Conservation (phyloP, 805 yeast species). For the Ogataea polymorpha region DNA sequence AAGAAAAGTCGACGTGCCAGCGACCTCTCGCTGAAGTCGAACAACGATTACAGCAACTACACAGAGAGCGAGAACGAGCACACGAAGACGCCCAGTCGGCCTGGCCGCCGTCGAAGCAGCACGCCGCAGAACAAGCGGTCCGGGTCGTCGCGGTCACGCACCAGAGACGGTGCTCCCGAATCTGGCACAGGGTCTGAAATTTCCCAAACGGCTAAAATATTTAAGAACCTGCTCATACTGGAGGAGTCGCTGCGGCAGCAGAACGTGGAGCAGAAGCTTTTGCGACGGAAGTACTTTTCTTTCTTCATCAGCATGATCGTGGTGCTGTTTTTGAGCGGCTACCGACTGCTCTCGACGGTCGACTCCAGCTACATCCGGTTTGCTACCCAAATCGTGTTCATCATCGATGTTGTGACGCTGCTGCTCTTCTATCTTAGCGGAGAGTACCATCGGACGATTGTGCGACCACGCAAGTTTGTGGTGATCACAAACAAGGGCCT, state of each 20-base stretch:
- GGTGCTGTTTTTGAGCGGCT: slow-evolving; percentile 35
- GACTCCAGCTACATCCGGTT: slow-evolving; percentile 36
- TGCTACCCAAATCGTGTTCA: slow-evolving; percentile 50
- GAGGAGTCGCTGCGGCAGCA: slow-evolving; percentile 87
- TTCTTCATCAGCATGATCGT: slow-evolving; percentile 46
- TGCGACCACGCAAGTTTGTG: slow-evolving; percentile 74
- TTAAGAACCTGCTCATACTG: slow-evolving; percentile 73
- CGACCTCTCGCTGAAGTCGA: slow-evolving; percentile 27
- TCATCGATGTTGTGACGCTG: slow-evolving; percentile 64
- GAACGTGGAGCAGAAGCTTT: slow-evolving; percentile 62
- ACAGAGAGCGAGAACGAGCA: slow-evolving; percentile 24
- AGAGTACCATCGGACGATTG: slow-evolving; percentile 81
- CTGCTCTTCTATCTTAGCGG: slow-evolving; percentile 83
- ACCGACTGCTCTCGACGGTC: slow-evolving; percentile 31
- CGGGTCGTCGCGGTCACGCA: slow-evolving; percentile 15
- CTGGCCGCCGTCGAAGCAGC: slow-evolving; percentile 13
- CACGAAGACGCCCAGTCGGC: slow-evolving; percentile 20
- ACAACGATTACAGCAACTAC: slow-evolving; percentile 17
- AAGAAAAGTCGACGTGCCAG: slow-evolving; percentile 24
- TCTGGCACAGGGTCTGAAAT: slow-evolving; percentile 17
- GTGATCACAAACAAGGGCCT: slow-evolving; percentile 85
- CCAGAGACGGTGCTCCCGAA: slow-evolving; percentile 12
- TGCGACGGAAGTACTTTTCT: slow-evolving; percentile 60
- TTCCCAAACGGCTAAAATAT: slow-evolving; percentile 58
- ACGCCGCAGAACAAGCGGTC: slow-evolving; percentile 20